phyloP scores from a whole-genome alignment of 805 yeast genomes.

The Ogataea siamensis region DNA sequence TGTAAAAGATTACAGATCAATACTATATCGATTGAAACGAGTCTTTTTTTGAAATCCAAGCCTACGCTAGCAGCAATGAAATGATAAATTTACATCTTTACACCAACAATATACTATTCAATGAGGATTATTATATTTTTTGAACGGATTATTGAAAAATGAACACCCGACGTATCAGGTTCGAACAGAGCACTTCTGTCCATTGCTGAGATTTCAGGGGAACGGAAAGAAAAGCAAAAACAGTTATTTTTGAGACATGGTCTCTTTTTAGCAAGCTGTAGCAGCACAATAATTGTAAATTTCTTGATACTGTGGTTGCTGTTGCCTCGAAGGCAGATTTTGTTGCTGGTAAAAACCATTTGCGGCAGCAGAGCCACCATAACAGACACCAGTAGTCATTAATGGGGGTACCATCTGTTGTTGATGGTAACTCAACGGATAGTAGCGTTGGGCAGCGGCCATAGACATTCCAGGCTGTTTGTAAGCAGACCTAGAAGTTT shows the following conservation, averaged over 20 bases:
- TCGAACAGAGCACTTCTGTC: conserved; percentile 7
- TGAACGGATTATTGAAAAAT: conserved; percentile 1
- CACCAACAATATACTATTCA: conserved; percentile 1
- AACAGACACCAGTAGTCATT: conserved; percentile 19
- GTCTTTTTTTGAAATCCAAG: not conserved
- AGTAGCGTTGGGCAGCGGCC: conserved; percentile 20
- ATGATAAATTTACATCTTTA: not conserved
- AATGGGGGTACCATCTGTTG: conserved; percentile 17
- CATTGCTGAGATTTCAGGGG: not conserved
- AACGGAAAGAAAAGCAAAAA: conserved; percentile 7
- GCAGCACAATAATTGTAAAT: conserved; percentile 22
- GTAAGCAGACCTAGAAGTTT: conserved; percentile 12
- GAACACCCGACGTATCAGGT: conserved; percentile 3
- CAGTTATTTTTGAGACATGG: conserved; percentile 1
- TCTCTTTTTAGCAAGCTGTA: conserved; percentile 21
- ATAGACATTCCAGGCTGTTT: conserved; percentile 13
- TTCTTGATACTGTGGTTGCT: conserved; percentile 13
- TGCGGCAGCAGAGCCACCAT: conserved; percentile 8
- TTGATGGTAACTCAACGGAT: conserved; percentile 19
- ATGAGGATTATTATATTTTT: not conserved
- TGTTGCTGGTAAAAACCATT: conserved; percentile 8
- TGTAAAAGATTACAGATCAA: not conserved
- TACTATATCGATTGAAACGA: not conserved
- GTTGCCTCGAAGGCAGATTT: conserved; percentile 10
- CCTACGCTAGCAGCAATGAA: conserved; percentile 1